phyloP scores from a whole-genome alignment of 768 basidiomycete genomes.

The Scleroderma bovista region DNA sequence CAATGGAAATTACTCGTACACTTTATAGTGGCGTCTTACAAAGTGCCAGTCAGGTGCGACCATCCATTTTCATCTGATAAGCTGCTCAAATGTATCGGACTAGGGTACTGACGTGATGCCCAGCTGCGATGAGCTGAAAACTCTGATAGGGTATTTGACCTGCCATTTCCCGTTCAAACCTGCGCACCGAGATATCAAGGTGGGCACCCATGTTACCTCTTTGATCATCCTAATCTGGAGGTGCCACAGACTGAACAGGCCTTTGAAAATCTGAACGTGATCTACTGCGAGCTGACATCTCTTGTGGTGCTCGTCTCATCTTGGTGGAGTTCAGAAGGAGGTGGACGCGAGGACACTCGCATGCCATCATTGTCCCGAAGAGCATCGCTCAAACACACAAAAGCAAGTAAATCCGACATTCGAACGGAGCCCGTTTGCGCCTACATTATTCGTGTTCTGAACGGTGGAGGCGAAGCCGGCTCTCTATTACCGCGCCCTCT shows the following conservation, averaged over 20 bases:
- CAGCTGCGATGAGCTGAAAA: constrained; percentile 45
- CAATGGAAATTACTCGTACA: constrained; percentile 50
- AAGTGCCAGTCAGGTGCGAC: constrained; percentile 32
- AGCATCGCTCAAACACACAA: constrained; percentile 2
- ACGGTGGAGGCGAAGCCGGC: constrained; percentile 40
- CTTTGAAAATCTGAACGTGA: constrained; percentile 67
- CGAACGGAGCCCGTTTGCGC: constrained; percentile 50
- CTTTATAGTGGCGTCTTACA: constrained; percentile 57
- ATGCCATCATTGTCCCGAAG: background rate
- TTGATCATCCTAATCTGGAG: constrained; percentile 3
- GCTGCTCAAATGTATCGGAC: constrained; percentile 11
- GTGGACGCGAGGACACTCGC: constrained; percentile 5
- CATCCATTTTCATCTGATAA: background rate
- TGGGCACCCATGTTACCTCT: background rate
- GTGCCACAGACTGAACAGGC: constrained; percentile 51
- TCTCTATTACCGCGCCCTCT: constrained; percentile 47
- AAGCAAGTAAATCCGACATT: constrained; percentile 22
- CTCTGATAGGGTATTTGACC: constrained; percentile 66
- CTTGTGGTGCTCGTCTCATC: constrained; percentile 43
- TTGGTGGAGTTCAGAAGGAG: constrained; percentile 7
- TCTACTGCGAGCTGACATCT: constrained; percentile 73
- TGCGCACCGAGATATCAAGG: constrained; percentile 57
- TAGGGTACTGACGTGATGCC: constrained; percentile 17
- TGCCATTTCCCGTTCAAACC: constrained; percentile 79
- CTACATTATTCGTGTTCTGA: constrained; percentile 57